Conservation (phyloP, 2,329 filamentous ascomycete genomes). For the Botrytis byssoidea region DNA sequence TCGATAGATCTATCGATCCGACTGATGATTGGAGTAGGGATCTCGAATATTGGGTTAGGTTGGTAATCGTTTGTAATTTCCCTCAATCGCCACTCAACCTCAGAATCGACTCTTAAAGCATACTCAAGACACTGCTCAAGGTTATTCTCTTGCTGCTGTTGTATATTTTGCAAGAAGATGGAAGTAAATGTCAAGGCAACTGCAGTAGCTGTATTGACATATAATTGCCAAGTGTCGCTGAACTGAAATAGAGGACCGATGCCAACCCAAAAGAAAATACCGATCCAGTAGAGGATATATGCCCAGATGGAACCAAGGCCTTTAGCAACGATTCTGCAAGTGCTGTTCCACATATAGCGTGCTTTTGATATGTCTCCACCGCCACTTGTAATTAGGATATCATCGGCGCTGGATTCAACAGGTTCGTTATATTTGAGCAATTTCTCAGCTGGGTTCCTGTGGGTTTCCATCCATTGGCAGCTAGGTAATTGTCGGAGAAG, state of each 20-base stretch:
- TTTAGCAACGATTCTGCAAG: constrained; percentile 15
- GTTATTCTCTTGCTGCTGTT: constrained; percentile 40
- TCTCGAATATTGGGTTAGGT: constrained; percentile 34
- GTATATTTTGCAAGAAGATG: constrained; percentile 42
- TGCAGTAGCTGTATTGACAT: constrained; percentile 46
- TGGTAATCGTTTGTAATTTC: constrained; percentile 37
- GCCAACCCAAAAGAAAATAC: constrained; percentile 27
- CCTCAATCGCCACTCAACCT: constrained; percentile 39
- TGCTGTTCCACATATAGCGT: background rate
- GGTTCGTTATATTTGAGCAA: background rate
- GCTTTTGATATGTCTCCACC: background rate
- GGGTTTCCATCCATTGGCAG: background rate
- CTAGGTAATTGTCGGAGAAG: background rate
- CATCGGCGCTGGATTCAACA: background rate
- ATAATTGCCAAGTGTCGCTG: constrained; percentile 26
- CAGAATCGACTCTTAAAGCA: constrained; percentile 40
- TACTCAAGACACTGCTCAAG: constrained; percentile 36
- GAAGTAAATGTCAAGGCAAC: constrained; percentile 44
- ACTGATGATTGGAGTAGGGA: background rate
- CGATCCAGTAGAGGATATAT: constrained; percentile 24
- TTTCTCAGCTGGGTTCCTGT: background rate
- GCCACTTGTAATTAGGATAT: background rate
- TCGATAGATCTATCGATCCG: background rate
- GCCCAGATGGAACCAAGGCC: constrained; percentile 24
- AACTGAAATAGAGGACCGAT: constrained; percentile 25